Evolutionary conservation across 192 early-diverging fungal species (phyloP).

Genomic region (Coemansia sp.): DNA sequence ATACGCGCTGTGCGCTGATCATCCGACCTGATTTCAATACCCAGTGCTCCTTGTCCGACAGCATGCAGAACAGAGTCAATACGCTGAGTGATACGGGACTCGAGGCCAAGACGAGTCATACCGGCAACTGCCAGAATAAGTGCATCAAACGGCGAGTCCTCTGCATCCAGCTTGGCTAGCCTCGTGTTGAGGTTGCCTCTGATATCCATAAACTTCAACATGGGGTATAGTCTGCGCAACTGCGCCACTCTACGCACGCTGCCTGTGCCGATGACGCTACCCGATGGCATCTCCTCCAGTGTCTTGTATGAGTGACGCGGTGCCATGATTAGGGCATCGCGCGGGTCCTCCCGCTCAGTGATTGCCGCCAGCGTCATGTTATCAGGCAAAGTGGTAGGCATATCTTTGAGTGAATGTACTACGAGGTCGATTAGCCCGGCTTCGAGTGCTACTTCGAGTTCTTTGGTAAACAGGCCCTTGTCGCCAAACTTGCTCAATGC

Average conservation of each 20-base stretch:
- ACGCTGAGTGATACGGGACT: constrained; percentile 70
- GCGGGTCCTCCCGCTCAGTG: constrained; percentile 84
- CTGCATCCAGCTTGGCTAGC: constrained; percentile 79
- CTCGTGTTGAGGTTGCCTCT: constrained; percentile 86
- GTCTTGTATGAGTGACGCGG: constrained; percentile 29
- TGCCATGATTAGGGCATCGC: constrained; percentile 82
- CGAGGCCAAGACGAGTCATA: constrained; percentile 69
- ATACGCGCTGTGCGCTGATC: constrained; percentile 60
- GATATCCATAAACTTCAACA: constrained; percentile 76
- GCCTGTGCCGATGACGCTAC: constrained; percentile 85
- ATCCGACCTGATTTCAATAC: constrained; percentile 74
- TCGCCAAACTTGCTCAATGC: constrained; percentile 90
- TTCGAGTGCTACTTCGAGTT: constrained; percentile 80
- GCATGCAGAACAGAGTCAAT: constrained; percentile 78
- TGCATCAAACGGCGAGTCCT: constrained; percentile 67
- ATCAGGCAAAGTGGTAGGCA: constrained; percentile 81
- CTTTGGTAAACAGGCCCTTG: constrained; percentile 90
- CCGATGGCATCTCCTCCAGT: constrained; percentile 69
- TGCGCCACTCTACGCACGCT: constrained; percentile 88
- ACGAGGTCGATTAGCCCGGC: constrained; percentile 74
- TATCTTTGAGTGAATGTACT: constrained; percentile 94
- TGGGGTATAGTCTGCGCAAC: constrained; percentile 75
- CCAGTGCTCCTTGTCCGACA: constrained; percentile 92
- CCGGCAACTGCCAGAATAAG: constrained; percentile 89
- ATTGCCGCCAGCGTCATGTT: constrained; percentile 85